Evolutionary conservation across 2,329 filamentous ascomycete species (phyloP).

Genomic region (Ceratocystis cubensis): DNA sequence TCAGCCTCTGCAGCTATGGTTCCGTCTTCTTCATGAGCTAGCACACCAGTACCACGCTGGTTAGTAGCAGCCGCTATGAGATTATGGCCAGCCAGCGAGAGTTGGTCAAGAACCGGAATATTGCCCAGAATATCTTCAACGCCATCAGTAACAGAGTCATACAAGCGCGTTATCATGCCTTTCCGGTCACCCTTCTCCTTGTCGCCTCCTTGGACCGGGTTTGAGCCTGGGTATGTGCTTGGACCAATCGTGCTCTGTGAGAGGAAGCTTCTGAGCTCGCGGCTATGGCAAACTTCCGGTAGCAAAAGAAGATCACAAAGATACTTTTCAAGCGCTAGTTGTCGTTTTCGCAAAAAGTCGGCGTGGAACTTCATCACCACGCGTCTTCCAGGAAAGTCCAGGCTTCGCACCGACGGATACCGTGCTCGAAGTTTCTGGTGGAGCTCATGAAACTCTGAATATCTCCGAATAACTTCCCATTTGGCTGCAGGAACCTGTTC

Average conservation of each 20-base stretch:
- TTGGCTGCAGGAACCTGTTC: conserved; percentile 95
- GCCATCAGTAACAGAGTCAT: conserved; percentile 92
- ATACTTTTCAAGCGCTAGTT: conserved; percentile 73
- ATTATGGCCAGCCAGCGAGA: conserved; percentile 85
- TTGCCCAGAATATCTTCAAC: conserved; percentile 98
- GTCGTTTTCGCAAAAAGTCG: conserved; percentile 85
- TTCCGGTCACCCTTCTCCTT: conserved; percentile 46
- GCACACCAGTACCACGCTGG: conserved; percentile 44
- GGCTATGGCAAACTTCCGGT: conserved; percentile 86
- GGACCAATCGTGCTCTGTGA: conserved; percentile 71
- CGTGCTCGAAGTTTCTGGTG: conserved; percentile 75
- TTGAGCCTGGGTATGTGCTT: neutral
- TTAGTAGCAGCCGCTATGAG: conserved; percentile 64
- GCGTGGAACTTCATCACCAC: conserved; percentile 94
- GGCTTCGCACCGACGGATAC: conserved; percentile 74
- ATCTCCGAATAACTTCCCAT: conserved; percentile 84
- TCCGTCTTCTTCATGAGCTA: conserved; percentile 41
- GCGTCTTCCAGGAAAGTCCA: conserved; percentile 84
- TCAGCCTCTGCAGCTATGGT: conserved; percentile 60
- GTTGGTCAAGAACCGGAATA: conserved; percentile 85
- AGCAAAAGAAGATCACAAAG: conserved; percentile 68
- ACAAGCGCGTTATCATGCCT: conserved; percentile 87
- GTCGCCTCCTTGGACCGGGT: conserved; percentile 37
- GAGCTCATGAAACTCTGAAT: conserved; percentile 93
- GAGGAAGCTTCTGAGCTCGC: conserved; percentile 82